phyloP scores from a whole-genome alignment of 208 protist genomes.

The Trypanosoma conorhini region DNA sequence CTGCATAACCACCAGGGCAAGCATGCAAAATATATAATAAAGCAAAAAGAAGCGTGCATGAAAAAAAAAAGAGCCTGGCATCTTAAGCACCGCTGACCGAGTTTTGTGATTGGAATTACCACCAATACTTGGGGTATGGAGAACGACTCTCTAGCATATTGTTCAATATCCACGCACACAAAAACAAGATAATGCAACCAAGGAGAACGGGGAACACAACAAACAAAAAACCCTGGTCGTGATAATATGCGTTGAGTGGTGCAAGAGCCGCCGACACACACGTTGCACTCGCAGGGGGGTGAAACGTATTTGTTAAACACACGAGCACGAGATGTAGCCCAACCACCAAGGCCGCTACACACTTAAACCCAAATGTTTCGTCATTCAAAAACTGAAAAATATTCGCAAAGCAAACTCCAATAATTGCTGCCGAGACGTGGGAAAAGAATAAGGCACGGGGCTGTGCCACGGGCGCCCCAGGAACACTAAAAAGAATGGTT shows the following conservation, averaged over 20 bases:
- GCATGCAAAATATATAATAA: no score
- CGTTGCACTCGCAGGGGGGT: slow-evolving; percentile 65
- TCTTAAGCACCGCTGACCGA: no score
- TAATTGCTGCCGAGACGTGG: slow-evolving; percentile 65
- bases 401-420: slow-evolving; percentile 49
- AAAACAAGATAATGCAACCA: slow-evolving; percentile 38
- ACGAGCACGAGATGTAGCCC: slow-evolving; percentile 56
- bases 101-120: slow-evolving; percentile 7
- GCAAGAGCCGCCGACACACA: slow-evolving; percentile 48
- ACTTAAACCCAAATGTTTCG: slow-evolving; percentile 52
- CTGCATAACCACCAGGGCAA: no score
- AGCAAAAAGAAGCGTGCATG: no score
- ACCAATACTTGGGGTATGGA: slow-evolving; percentile 77
- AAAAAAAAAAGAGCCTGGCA: no score
- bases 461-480: slow-evolving; percentile 57
- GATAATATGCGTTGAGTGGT: slow-evolving; percentile 51
- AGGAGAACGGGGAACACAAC: slow-evolving; percentile 48
- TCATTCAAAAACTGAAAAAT: slow-evolving; percentile 45
- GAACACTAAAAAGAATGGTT: slow-evolving; percentile 52
- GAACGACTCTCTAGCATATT: slow-evolving; percentile 50
- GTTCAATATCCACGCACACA: slow-evolving; percentile 59
- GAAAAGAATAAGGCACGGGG: slow-evolving; percentile 51
- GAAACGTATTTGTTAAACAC: slow-evolving; percentile 64
- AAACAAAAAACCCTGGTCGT: slow-evolving; percentile 71
- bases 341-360: slow-evolving; percentile 59